A percentile compares a stretch with the other conserved stretches of the same genome.
Evolutionary conservation across 2,329 filamentous ascomycete species (phyloP).

Genomic region (Microthyrium microscopicum): DNA sequence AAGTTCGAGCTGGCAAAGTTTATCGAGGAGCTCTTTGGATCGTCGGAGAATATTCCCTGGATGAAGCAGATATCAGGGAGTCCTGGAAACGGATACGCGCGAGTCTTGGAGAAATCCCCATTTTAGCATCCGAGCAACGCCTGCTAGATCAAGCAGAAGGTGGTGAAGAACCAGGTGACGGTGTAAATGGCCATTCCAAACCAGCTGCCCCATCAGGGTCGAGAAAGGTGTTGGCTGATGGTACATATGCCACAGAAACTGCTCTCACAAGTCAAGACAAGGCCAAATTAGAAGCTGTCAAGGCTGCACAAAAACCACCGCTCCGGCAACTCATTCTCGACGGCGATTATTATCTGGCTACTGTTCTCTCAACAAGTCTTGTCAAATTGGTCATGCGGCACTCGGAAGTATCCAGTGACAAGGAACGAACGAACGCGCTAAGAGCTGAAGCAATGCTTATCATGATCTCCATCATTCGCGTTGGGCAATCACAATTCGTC

Average conservation of each 20-base stretch:
- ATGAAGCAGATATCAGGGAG: slow-evolving; percentile 85
- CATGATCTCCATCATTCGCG: slow-evolving; percentile 96
- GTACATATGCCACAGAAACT: slow-evolving; percentile 93
- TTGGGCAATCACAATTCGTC: slow-evolving; percentile 96
- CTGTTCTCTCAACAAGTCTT: slow-evolving; percentile 86
- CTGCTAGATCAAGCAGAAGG: slow-evolving; percentile 61
- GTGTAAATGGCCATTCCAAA: slow-evolving; percentile 53
- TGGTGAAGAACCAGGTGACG: slow-evolving; percentile 53
- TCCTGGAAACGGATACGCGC: slow-evolving; percentile 93
- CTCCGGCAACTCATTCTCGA: slow-evolving; percentile 89
- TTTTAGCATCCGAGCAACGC: slow-evolving; percentile 84
- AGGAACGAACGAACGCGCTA: slow-evolving; percentile 67
- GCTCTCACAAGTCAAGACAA: slow-evolving; percentile 88
- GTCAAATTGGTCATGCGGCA: slow-evolving; percentile 98
- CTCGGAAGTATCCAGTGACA: slow-evolving; percentile 75
- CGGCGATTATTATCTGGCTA: slow-evolving; percentile 89
- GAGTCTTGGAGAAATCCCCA: slow-evolving; percentile 91
- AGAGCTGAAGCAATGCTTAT: slow-evolving; percentile 92
- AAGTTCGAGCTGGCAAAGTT: slow-evolving; percentile 92
- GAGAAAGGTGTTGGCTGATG: slow-evolving; percentile 82
- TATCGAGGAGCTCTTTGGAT: slow-evolving; percentile 97
- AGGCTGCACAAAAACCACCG: slow-evolving; percentile 90
- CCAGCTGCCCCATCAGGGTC: slow-evolving; percentile 63
- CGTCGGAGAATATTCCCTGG: slow-evolving; percentile 88
- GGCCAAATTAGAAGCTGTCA: slow-evolving; percentile 87